phyloP scores from a whole-genome alignment of 2,329 filamentous ascomycete genomes.

The Knufia fluminis region DNA sequence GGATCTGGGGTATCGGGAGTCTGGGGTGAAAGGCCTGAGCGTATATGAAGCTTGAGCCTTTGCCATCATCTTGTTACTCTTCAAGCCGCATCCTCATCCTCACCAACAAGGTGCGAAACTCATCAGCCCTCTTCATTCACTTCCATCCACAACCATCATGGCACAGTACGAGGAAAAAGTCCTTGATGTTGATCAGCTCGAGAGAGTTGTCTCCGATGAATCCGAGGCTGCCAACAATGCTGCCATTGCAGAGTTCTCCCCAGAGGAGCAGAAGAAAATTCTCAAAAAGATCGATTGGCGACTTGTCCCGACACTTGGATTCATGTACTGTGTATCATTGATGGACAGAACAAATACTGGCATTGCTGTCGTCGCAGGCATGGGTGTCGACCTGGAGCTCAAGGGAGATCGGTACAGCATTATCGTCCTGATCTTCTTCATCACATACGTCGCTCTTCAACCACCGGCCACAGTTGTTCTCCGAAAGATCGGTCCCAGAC shows the following conservation, averaged over 20 bases:
- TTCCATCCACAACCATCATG: not conserved
- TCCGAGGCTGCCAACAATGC: slow-evolving; percentile 7
- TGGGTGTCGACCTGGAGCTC: slow-evolving; percentile 17
- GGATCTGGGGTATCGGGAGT: not conserved
- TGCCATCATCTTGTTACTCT: not conserved
- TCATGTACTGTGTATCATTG: slow-evolving; percentile 64
- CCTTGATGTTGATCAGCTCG: not conserved
- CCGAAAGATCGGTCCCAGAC: slow-evolving; percentile 49
- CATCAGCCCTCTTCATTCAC: not conserved
- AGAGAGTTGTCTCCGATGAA: slow-evolving; percentile 1
- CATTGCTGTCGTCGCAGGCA: slow-evolving; percentile 58
- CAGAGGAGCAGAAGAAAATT: slow-evolving; percentile 54
- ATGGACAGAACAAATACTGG: slow-evolving; percentile 74
- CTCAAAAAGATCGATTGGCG: slow-evolving; percentile 60
- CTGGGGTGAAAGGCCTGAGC: not conserved
- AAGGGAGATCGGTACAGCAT: slow-evolving; percentile 40
- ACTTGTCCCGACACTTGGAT: slow-evolving; percentile 52
- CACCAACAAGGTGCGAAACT: not conserved
- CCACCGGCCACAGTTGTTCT: slow-evolving; percentile 61
- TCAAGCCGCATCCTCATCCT: not conserved
- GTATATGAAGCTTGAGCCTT: not conserved
- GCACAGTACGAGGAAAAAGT: not conserved
- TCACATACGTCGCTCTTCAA: slow-evolving; percentile 63
- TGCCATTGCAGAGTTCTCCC: slow-evolving; percentile 12
- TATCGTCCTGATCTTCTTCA: slow-evolving; percentile 64